Percentiles rank a stretch among this genome's conserved stretches.
These are phyloP conservation scores for Penicillium concentricum DNA, from an alignment of 2,329 filamentous ascomycete genomes.

Conservation along the genomic window DNA sequence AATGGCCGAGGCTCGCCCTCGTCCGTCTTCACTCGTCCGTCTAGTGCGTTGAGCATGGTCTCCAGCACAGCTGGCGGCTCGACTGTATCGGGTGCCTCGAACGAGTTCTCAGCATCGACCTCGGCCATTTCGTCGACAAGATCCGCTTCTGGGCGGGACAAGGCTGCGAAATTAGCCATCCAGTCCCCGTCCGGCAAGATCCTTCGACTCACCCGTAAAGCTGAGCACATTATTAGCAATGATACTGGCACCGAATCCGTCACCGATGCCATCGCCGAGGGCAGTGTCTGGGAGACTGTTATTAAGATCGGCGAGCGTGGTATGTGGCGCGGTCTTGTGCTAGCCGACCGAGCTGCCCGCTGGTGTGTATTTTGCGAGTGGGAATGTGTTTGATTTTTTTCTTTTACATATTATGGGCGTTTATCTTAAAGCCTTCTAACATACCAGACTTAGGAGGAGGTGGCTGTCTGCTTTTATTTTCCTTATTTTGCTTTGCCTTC, in stretches of 20 bases:
- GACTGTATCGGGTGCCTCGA: conserved; percentile 47
- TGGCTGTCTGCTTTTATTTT: background rate
- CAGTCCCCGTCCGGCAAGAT: conserved; percentile 95
- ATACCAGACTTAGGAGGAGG: background rate
- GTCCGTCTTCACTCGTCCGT: conserved; percentile 53
- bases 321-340: conserved; percentile 61
- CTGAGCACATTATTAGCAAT: conserved; percentile 45
- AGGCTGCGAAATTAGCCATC: conserved; percentile 93
- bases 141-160: conserved; percentile 50
- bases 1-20: conserved; percentile 50
- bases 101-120: conserved; percentile 43
- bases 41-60: conserved; percentile 61
- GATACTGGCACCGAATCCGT: conserved; percentile 33
- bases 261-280: conserved; percentile 46
- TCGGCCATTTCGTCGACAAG: conserved; percentile 56
- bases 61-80: conserved; percentile 55
- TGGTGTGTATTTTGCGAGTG: conserved; percentile 71
- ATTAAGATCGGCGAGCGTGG: conserved; percentile 66
- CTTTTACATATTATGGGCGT: background rate
- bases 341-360: conserved; percentile 63
- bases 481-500: background rate
- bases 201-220: conserved; percentile 60
- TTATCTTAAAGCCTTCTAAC: conserved; percentile 3
- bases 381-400: conserved; percentile 53
- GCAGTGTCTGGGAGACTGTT: conserved; percentile 64